These are phyloP conservation scores for Taphrina flavorubra DNA, from an alignment of 1,139 yeast species.

Conservation along the genomic window DNA sequence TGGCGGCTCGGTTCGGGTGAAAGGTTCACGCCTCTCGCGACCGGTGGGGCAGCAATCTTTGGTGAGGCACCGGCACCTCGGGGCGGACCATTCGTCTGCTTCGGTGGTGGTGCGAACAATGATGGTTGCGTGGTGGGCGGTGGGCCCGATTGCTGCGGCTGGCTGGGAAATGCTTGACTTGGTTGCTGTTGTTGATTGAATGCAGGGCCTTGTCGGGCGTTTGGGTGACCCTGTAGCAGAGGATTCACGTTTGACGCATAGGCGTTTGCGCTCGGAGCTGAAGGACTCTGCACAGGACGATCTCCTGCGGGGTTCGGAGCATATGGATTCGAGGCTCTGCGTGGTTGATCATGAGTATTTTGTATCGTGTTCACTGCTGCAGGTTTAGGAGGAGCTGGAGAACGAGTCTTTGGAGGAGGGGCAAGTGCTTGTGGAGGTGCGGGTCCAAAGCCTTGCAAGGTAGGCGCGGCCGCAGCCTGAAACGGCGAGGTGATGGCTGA, in stretches of 20 bases:
- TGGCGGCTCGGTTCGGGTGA: slow-evolving; percentile 44
- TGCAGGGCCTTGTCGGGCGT: slow-evolving; percentile 44
- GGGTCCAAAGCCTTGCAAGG: slow-evolving; percentile 46
- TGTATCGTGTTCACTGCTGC: slow-evolving; percentile 47
- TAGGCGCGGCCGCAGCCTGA: slow-evolving; percentile 48
- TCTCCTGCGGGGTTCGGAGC: slow-evolving; percentile 44
- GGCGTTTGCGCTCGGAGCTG: slow-evolving; percentile 9
- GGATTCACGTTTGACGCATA: slow-evolving; percentile 41
- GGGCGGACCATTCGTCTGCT: slow-evolving; percentile 44
- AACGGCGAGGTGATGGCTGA: slow-evolving; percentile 51
- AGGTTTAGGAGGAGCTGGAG: slow-evolving; percentile 48
- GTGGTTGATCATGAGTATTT: slow-evolving; percentile 45
- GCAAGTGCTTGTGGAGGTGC: slow-evolving; percentile 46
- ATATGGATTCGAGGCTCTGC: slow-evolving; percentile 43
- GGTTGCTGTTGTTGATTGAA: slow-evolving; percentile 42
- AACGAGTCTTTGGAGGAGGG: slow-evolving; percentile 29
- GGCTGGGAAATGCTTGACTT: slow-evolving; percentile 38
- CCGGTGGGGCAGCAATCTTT: slow-evolving; percentile 46
- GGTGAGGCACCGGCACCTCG: slow-evolving; percentile 37
- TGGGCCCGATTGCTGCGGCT: slow-evolving; percentile 48
- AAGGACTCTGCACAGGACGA: too few species aligned
- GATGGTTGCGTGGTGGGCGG: slow-evolving; percentile 40
- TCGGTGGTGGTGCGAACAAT: slow-evolving; percentile 44
- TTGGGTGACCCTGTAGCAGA: slow-evolving; percentile 32
- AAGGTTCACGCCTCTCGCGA: slow-evolving; percentile 52